Evolutionary conservation across 805 yeast species (phyloP), one percentile per base, ranked within the genome.

Genomic region (Ogataea minuta): DNA sequence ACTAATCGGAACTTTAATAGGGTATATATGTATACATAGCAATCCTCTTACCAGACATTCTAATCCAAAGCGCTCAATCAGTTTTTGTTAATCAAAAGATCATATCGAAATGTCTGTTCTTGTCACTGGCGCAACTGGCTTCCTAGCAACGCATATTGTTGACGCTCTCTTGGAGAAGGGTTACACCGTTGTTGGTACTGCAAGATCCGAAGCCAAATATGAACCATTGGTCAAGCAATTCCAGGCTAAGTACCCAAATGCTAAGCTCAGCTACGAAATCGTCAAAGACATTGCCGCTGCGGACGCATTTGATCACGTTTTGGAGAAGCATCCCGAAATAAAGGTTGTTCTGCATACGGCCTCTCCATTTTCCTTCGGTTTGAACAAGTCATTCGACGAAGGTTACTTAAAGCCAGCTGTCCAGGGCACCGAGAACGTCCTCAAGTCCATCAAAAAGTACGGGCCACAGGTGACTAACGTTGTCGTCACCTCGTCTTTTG

Each of bases 91-190:
- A 19, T 19, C 21, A 19, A 19, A 19, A 19, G 8, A 6, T 19
- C 21, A 19, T 6, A 7, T 16, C 6, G 8, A 17, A 31, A 32
- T 32, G 36, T 32, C 56, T 15, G 74, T 71, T 25, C 66, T 73
- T 34, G 69, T 76, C 24, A 63, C 80, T 3, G 81, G 81, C 21
- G 77, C 77, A 8, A 60, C 72, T 3, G 81, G 81, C 7, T 76
- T 64, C 50, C 67, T 76, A 44, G 80, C 81, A 25, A 69, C 64
- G 49, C 76, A 74, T 48, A 60, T 73, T 13, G 62, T 75, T 31
- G 62, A 65, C 35, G 53, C 53, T 21, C 64, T 76, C 36, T 46
- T 77, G 15, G 52, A 57, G 7, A 57, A 62, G 16, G 65, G 62
- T 9, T 73, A 74, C 48, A 53, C 56, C 9, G 81, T 76, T 8